These are phyloP conservation scores for Epichloe elymi DNA, from an alignment of 2,329 filamentous ascomycete species.

Conservation along the genomic window DNA sequence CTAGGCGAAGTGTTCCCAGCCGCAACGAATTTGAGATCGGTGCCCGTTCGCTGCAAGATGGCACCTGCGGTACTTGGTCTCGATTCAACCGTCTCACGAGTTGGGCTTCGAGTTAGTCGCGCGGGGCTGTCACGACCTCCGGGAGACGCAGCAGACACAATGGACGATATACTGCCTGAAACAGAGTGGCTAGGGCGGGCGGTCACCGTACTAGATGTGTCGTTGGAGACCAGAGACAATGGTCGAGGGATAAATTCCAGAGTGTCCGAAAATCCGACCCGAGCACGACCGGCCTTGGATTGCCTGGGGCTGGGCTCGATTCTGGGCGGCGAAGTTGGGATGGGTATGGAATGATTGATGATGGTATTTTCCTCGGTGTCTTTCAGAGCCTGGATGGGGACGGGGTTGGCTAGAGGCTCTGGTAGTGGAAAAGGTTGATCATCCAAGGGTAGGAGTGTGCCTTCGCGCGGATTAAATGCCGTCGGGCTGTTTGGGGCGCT, in stretches of 20 bases:
- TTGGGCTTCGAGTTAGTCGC: conserved; percentile 25
- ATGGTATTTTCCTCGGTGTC: neutral
- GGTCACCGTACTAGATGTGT: conserved; percentile 67
- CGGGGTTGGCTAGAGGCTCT: conserved; percentile 2
- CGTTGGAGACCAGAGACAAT: conserved; percentile 70
- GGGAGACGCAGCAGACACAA: conserved; percentile 46
- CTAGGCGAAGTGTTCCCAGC: conserved; percentile 23
- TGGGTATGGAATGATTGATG: conserved; percentile 4
- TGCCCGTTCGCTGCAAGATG: conserved; percentile 39
- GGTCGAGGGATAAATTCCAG: conserved; percentile 75
- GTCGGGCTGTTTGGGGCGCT: conserved; percentile 54
- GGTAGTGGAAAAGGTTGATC: conserved; percentile 5
- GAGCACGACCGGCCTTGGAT: conserved; percentile 34
- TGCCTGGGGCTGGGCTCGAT: conserved; percentile 11
- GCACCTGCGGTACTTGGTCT: conserved; percentile 60
- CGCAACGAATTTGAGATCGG: conserved; percentile 10
- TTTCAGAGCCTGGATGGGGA: neutral
- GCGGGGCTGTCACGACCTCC: conserved; percentile 27
- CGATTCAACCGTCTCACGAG: conserved; percentile 31
- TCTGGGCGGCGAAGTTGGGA: conserved; percentile 4
- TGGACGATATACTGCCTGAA: conserved; percentile 67
- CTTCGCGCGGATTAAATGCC: conserved; percentile 22
- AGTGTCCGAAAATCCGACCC: conserved; percentile 74
- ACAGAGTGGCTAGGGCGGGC: conserved; percentile 57
- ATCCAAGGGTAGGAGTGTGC: conserved; percentile 12